phyloP scores from a whole-genome alignment of 1,284 basidiomycete species.

The Athelia sp. region DNA sequence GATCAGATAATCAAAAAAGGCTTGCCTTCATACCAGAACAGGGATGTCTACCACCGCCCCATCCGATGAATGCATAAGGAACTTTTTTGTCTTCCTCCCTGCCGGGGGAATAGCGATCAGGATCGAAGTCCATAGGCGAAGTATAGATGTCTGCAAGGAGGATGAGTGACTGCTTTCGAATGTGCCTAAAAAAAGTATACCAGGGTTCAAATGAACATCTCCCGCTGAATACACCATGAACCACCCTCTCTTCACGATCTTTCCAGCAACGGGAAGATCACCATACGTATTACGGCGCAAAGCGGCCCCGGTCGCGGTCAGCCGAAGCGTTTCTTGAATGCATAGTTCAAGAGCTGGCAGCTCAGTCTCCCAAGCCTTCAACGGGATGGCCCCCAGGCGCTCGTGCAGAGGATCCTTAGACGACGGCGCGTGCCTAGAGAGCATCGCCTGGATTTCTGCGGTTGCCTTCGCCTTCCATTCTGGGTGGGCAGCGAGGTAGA shows the following conservation, averaged over 20 bases:
- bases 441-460: conserved; percentile 19
- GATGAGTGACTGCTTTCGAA: too few relatives aligned
- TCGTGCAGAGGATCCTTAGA: conserved; percentile 21
- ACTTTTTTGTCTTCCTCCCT: conserved; percentile 26
- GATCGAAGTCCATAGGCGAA: conserved; percentile 28
- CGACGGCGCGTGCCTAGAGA: conserved; percentile 19
- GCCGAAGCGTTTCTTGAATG: conserved; percentile 30
- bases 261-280: conserved; percentile 10
- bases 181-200: too few relatives aligned
- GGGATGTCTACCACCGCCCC: conserved; percentile 31
- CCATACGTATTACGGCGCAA: conserved; percentile 20
- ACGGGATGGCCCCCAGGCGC: conserved; percentile 23
- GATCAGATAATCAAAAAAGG: too few relatives aligned
- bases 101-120: conserved; percentile 19
- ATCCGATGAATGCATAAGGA: conserved; percentile 24
- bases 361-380: conserved; percentile 31
- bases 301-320: conserved; percentile 12
- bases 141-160: conserved; percentile 27
- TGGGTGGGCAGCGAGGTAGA: conserved; percentile 21
- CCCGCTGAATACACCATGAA: conserved; percentile 25
- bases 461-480: conserved; percentile 23
- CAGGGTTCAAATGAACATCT: conserved; percentile 29
- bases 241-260: conserved; percentile 19
- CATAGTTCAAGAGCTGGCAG: conserved; percentile 26
- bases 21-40: conserved; percentile 29